A percentile compares a stretch with the other conserved stretches of the same genome.
Conservation (phyloP, 2,329 filamentous ascomycete genomes). For the Nemania bipapillata region DNA sequence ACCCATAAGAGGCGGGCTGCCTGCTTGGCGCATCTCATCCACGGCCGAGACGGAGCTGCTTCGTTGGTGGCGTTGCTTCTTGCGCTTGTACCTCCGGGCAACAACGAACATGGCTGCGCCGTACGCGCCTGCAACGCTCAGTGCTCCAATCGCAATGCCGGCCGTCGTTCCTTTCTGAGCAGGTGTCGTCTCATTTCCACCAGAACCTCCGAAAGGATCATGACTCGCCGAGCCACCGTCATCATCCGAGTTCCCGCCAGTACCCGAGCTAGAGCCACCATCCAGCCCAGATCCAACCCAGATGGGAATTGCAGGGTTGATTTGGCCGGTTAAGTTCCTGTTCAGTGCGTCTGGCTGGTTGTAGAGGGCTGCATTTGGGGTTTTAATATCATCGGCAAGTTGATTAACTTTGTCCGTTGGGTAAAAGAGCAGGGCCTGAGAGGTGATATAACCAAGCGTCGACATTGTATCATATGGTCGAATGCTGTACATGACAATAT, state of each 20-base stretch:
- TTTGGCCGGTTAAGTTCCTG: slow-evolving; percentile 77
- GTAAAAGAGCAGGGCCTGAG: slow-evolving; percentile 79
- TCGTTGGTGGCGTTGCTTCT: slow-evolving; percentile 79
- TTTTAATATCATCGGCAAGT: slow-evolving; percentile 75
- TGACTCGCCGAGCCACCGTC: slow-evolving; percentile 51
- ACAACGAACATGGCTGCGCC: slow-evolving; percentile 95
- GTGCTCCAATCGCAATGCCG: slow-evolving; percentile 79
- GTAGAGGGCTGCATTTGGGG: slow-evolving; percentile 79
- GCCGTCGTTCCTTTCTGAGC: slow-evolving; percentile 71
- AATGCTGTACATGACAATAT: slow-evolving; percentile 76
- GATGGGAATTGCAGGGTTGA: slow-evolving; percentile 85
- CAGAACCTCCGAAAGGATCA: slow-evolving; percentile 57
- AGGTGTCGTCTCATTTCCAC: slow-evolving; percentile 60
- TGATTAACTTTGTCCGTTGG: slow-evolving; percentile 75
- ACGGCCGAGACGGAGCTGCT: slow-evolving; percentile 75
- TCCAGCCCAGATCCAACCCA: slow-evolving; percentile 58
- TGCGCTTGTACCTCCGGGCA: slow-evolving; percentile 88
- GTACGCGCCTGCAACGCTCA: slow-evolving; percentile 84
- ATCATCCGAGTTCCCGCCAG: slow-evolving; percentile 53
- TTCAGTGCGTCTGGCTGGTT: slow-evolving; percentile 73
- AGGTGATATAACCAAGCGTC: slow-evolving; percentile 81
- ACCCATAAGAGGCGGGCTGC: slow-evolving; percentile 74
- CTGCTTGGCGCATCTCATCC: slow-evolving; percentile 65
- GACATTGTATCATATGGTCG: slow-evolving; percentile 78
- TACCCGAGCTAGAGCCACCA: slow-evolving; percentile 55